Conservation (phyloP, 805 yeast species). For the Pichia manshurica region DNA sequence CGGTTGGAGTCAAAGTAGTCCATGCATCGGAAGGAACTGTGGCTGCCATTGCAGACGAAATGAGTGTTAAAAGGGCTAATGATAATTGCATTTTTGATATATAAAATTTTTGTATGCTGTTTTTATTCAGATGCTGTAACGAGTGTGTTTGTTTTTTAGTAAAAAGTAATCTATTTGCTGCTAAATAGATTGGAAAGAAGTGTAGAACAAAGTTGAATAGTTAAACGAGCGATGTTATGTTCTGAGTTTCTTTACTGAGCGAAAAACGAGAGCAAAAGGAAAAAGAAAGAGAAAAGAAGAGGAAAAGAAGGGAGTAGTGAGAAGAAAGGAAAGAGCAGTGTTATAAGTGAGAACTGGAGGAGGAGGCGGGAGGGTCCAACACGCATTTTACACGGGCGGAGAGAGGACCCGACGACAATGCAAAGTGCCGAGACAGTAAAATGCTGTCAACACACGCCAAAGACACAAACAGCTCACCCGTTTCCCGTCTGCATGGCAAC, state of each 20-base stretch:
- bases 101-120: neutral
- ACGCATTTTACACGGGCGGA: too few relatives aligned
- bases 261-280: neutral
- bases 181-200: too few relatives aligned
- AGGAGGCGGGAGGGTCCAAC: neutral
- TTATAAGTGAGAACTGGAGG: neutral
- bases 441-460: too few relatives aligned
- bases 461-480: neutral
- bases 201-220: neutral
- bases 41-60: constrained; percentile 51
- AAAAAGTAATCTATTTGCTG: too few relatives aligned
- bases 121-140: too few relatives aligned
- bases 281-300: neutral
- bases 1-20: constrained; percentile 62
- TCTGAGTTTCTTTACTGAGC: neutral
- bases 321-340: neutral
- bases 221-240: constrained; percentile 1
- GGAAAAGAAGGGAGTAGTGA: neutral
- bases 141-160: neutral
- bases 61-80: constrained; percentile 35
- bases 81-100: constrained; percentile 16
- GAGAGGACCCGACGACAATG: too few relatives aligned
- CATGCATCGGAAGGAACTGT: constrained; percentile 62
- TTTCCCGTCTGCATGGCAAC: neutral
- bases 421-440: too few relatives aligned